Conservation (phyloP, 2,329 filamentous ascomycete species). For the Cladosporium sp. region DNA sequence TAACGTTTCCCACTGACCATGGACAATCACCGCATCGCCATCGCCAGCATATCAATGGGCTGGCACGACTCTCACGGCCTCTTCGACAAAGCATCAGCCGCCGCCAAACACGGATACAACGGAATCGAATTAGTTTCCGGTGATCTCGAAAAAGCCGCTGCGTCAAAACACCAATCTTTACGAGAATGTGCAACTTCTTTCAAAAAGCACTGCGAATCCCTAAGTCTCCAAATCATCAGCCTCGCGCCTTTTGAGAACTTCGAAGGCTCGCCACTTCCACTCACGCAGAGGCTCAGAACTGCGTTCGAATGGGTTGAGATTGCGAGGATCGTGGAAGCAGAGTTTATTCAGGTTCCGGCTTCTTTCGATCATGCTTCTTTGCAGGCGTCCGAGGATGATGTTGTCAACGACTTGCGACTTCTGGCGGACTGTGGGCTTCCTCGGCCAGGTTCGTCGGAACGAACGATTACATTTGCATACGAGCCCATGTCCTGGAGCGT, state of each 20-base stretch:
- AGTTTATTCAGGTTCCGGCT: constrained; percentile 32
- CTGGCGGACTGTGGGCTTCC: no score
- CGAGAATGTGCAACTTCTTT: background rate
- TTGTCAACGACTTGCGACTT: no score
- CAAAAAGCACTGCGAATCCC: constrained; percentile 4
- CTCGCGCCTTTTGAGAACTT: constrained; percentile 36
- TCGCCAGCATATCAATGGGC: constrained; percentile 6
- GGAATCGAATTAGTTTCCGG: background rate
- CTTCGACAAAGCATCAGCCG: background rate
- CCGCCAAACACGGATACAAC: background rate
- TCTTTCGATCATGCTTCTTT: constrained; percentile 24
- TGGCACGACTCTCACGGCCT: constrained; percentile 4
- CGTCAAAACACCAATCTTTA: background rate
- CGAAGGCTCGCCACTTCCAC: constrained; percentile 28
- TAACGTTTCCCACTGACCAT: no score
- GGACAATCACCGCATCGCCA: background rate
- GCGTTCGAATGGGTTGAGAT: constrained; percentile 32
- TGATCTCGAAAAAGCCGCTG: constrained; percentile 3
- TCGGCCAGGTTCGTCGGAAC: no score
- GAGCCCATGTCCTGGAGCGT: no score
- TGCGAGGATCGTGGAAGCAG: constrained; percentile 23
- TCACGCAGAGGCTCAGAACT: constrained; percentile 25
- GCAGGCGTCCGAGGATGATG: no score
- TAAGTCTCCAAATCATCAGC: constrained; percentile 31
- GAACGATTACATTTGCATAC: no score